Conservation (phyloP, 176 grass and related monocot genomes). For the Carex kokanica region DNA sequence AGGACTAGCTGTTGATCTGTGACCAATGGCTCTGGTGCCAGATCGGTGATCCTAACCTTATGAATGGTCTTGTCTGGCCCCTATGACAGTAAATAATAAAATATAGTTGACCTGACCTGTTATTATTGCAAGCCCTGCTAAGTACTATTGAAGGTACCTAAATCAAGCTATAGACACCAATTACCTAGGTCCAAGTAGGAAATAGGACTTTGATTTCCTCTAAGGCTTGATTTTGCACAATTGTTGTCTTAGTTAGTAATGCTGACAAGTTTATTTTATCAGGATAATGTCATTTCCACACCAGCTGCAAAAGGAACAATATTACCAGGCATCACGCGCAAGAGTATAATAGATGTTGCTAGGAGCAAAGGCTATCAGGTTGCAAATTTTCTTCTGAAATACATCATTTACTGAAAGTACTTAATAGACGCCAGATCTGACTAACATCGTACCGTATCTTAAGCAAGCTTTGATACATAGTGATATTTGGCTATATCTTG, state of each 20-base stretch:
- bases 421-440: constrained; percentile 2
- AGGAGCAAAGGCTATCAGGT: constrained; percentile 70
- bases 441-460: neutral
- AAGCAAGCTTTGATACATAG: neutral
- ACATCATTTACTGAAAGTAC: neutral
- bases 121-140: neutral
- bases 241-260: neutral
- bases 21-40: neutral
- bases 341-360: constrained; percentile 97
- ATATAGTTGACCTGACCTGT: neutral
- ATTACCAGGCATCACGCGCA: constrained; percentile 94
- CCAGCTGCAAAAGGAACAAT: constrained; percentile 85
- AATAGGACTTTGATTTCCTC: neutral
- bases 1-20: neutral
- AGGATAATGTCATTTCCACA: constrained; percentile 83
- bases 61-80: neutral
- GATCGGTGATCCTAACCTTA: neutral
- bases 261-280: constrained; percentile 15
- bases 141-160: neutral
- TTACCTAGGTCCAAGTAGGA: neutral
- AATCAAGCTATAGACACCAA: neutral
- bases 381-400: constrained; percentile 27
- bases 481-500: constrained; percentile 5
- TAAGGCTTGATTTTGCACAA: neutral
- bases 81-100: neutral